These are phyloP conservation scores for Phaeophleospora eucalypticola DNA, from an alignment of 2,329 filamentous ascomycete species.

Conservation along the genomic window DNA sequence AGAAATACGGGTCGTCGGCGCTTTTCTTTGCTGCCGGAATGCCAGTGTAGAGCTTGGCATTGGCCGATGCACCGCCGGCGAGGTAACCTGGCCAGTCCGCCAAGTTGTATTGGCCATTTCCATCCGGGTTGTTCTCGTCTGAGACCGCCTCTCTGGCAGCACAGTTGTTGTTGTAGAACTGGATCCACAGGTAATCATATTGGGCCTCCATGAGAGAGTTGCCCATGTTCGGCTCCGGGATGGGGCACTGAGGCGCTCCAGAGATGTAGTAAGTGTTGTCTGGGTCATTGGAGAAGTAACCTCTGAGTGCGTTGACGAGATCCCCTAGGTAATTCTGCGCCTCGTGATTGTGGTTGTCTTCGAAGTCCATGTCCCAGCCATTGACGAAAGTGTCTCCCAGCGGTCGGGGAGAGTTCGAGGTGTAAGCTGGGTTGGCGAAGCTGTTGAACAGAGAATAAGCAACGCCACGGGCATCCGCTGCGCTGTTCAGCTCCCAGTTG, in stretches of 20 bases:
- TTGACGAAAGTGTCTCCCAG: slow-evolving; percentile 41
- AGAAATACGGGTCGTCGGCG: slow-evolving; percentile 32
- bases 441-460: slow-evolving; percentile 42
- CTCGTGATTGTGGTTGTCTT: slow-evolving; percentile 29
- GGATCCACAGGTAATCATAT: slow-evolving; percentile 40
- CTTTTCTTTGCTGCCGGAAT: slow-evolving; percentile 29
- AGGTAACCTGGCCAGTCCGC: slow-evolving; percentile 24
- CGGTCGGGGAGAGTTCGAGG: slow-evolving; percentile 4
- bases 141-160: slow-evolving; percentile 14
- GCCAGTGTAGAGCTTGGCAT: slow-evolving; percentile 51
- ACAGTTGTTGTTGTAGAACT: slow-evolving; percentile 40
- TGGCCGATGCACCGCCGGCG: slow-evolving; percentile 18
- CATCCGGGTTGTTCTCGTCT: slow-evolving; percentile 18
- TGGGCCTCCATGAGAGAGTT: slow-evolving; percentile 30
- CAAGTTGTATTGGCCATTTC: slow-evolving; percentile 39
- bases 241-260: slow-evolving; percentile 42
- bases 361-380: slow-evolving; percentile 50
- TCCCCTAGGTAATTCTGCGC: slow-evolving; percentile 38
- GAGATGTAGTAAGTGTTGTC: slow-evolving; percentile 43
- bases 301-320: slow-evolving; percentile 28
- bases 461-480: slow-evolving; percentile 37
- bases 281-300: slow-evolving; percentile 36
- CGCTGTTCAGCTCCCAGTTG: slow-evolving; percentile 33
- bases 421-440: slow-evolving; percentile 32
- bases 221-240: slow-evolving; percentile 39